Conservation (phyloP, 768 basidiomycete genomes). For the Leccinum ochraceum region DNA sequence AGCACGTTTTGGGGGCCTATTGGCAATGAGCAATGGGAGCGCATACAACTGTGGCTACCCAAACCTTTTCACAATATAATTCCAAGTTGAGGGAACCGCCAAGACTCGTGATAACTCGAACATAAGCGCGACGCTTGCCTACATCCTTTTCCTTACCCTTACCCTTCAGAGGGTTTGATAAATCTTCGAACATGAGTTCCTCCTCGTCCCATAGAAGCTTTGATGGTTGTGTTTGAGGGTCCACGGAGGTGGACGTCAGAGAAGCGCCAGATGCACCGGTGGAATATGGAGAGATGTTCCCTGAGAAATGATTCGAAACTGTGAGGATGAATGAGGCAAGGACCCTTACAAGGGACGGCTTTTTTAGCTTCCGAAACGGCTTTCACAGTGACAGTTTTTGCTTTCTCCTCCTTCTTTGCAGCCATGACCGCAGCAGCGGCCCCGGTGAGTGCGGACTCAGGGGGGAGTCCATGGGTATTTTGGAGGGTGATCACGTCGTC, state of each 20-base stretch:
- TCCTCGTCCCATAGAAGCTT: conserved; percentile 98
- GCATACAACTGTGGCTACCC: not conserved
- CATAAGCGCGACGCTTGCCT: conserved; percentile 89
- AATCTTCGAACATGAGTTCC: conserved; percentile 97
- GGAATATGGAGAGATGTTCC: conserved; percentile 91
- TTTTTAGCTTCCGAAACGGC: conserved; percentile 48
- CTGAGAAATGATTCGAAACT: conserved; percentile 38
- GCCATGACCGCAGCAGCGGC: conserved; percentile 31
- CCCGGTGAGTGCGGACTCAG: conserved; percentile 47
- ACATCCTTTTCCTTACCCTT: conserved; percentile 94
- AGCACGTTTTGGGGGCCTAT: conserved; percentile 96
- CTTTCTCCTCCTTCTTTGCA: conserved; percentile 35
- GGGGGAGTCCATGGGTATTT: conserved; percentile 80
- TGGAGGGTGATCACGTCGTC: conserved; percentile 93
- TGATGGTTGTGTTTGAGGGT: conserved; percentile 64
- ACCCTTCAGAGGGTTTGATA: conserved; percentile 75
- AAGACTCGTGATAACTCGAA: conserved; percentile 90
- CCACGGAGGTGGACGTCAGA: conserved; percentile 89
- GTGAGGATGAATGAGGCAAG: not conserved
- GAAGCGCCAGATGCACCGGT: conserved; percentile 90
- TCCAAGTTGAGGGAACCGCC: conserved; percentile 88
- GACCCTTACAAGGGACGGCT: conserved; percentile 62
- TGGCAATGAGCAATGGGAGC: not conserved
- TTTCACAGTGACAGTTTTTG: conserved; percentile 33
- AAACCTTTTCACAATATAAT: conserved; percentile 85